Evolutionary conservation across 1,139 yeast species (phyloP), one percentile per base, ranked within the genome.

Genomic region (Candida dubliniensis): DNA sequence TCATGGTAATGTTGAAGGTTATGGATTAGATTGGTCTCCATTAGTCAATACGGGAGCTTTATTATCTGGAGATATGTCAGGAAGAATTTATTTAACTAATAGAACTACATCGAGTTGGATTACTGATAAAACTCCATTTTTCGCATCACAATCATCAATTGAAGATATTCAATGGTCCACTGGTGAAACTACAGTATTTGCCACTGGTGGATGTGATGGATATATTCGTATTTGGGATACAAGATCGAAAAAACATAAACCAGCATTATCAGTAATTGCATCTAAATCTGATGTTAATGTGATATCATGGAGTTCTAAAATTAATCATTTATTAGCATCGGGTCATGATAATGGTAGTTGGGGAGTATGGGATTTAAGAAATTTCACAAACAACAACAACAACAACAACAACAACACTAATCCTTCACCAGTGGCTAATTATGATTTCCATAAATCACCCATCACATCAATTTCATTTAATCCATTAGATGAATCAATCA

Each of bases 131-230:
- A 81, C 83, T 9, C 88, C 98, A 31, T 93, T 82, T 64, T 71
- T 64, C 53, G 82, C 85, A 35, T 83, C 82, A 15, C 75, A 79
- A 44, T 81, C 87, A 49, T 87, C 96, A 12, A 87, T 93, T 46
- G 99, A 93, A 69, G 99, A 93, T 63, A 80, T 93, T 49, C 98
- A 93, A 66, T 93, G 99, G 98, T 88, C 96, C 15, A 87, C 86
- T 41, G 81, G 91, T 4, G 99, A 93, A 63, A 78, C 77, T 50
- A 89, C 97, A 0, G 99, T 93, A 29, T 93, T 93, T 64, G 96
- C 98, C 12, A 81, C 96, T 31, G 95, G 86, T 38, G 97, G 96
- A 11, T 78, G 87, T 47, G 99, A 93, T 61, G 99, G 99, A 4
- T 81, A 82, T 58, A 82, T 93, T 39, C 80, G 96, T 57, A 86